Conservation (phyloP, 2,329 filamentous ascomycete genomes). For the Aaosphaeria pasadenensis region DNA sequence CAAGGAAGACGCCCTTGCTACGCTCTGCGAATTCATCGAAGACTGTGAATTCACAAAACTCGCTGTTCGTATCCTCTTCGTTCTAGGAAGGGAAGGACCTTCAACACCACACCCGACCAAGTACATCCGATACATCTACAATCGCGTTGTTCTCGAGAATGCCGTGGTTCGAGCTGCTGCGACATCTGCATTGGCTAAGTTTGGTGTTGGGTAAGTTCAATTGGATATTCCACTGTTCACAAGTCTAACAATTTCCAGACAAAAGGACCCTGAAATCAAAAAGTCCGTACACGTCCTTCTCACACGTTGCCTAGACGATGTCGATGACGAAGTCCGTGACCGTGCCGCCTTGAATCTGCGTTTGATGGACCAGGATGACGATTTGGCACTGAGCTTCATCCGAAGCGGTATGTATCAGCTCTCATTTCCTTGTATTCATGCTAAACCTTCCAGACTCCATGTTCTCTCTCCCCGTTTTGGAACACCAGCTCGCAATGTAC, state of each 20-base stretch:
- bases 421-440: background rate
- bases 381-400: conserved; percentile 81
- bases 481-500: conserved; percentile 97
- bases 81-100: conserved; percentile 90
- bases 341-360: conserved; percentile 89
- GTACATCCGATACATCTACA: conserved; percentile 99
- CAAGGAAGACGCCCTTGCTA: conserved; percentile 78
- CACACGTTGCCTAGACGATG: conserved; percentile 90
- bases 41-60: conserved; percentile 99
- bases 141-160: conserved; percentile 95
- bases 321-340: conserved; percentile 95
- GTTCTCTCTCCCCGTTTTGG: conserved; percentile 91
- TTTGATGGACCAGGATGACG: conserved; percentile 88
- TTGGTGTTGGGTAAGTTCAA: conserved; percentile 69
- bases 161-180: conserved; percentile 92
- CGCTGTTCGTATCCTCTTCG: conserved; percentile 88
- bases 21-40: conserved; percentile 98
- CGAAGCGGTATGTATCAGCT: conserved; percentile 72
- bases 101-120: conserved; percentile 95
- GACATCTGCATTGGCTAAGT: conserved; percentile 93
- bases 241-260: conserved; percentile 35
- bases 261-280: conserved; percentile 96
- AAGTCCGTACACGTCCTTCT: conserved; percentile 90
- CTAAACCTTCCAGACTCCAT: conserved; percentile 68
- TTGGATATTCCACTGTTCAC: background rate